Conservation (phyloP, 83 land plant genomes). For the Isoetes engelmannii region DNA sequence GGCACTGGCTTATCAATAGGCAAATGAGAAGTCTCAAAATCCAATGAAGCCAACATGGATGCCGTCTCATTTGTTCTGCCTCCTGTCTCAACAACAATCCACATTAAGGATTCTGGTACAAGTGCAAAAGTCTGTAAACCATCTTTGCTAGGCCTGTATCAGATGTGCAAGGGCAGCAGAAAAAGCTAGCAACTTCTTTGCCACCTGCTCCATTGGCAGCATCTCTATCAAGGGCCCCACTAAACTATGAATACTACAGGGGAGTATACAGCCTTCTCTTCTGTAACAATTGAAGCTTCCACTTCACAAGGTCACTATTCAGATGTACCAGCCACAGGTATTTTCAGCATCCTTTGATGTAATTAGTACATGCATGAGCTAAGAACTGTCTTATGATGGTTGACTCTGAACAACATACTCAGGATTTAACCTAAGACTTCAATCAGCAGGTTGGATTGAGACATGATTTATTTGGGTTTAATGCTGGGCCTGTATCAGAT, state of each 20-base stretch:
- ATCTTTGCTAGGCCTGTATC: no score
- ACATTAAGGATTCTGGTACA: conserved; percentile 60
- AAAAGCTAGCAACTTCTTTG: no score
- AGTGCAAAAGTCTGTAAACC: conserved; percentile 56
- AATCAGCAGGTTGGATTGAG: conserved; percentile 68
- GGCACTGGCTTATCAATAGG: conserved; percentile 49
- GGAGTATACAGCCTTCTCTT: no score
- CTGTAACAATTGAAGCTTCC: no score
- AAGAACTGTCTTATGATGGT: conserved; percentile 1
- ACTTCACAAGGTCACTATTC: no score
- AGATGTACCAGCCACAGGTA: conserved; percentile 4
- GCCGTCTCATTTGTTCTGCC: conserved; percentile 67
- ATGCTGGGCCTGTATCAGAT: conserved; percentile 27
- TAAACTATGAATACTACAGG: no score
- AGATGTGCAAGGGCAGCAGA: no score
- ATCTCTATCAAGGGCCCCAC: no score
- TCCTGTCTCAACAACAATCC: conserved; percentile 94
- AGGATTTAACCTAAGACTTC: conserved; percentile 86
- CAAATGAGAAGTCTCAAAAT: conserved; percentile 50
- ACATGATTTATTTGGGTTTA: not conserved
- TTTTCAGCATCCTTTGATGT: not conserved
- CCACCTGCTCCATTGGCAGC: no score
- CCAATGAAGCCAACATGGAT: conserved; percentile 39
- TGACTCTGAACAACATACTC: conserved; percentile 60
- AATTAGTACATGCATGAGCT: not conserved